These are phyloP conservation scores for Capsicum baccatum DNA, from an alignment of 257 asterid genomes.

Conservation along the genomic window DNA sequence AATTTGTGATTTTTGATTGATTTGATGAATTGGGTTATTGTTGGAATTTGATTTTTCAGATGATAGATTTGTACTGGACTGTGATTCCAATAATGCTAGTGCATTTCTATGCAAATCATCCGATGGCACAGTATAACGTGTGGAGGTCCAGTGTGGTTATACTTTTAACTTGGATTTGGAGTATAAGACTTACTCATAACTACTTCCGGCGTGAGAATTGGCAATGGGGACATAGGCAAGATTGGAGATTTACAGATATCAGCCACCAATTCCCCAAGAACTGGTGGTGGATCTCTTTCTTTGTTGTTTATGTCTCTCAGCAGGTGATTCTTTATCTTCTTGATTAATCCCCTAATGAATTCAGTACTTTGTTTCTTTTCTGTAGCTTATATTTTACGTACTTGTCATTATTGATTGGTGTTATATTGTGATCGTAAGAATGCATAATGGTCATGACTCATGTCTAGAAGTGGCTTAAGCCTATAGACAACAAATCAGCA, in stretches of 20 bases:
- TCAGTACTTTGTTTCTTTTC: not conserved
- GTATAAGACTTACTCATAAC: constrained; percentile 78
- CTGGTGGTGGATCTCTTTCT: constrained; percentile 98
- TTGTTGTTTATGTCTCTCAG: constrained; percentile 75
- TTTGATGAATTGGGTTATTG: not conserved
- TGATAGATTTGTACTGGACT: constrained; percentile 96
- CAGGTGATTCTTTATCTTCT: constrained; percentile 55
- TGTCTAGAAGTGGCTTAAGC: not conserved
- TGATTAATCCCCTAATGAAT: not conserved
- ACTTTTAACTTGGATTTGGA: constrained; percentile 78
- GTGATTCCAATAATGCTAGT: constrained; percentile 76
- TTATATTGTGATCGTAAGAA: not conserved
- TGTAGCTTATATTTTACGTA: not conserved
- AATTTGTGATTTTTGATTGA: not conserved
- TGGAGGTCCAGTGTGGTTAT: constrained; percentile 75
- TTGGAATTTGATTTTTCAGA: constrained; percentile 48
- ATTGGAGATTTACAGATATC: constrained; percentile 89
- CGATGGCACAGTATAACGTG: constrained; percentile 48
- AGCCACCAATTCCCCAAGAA: constrained; percentile 58
- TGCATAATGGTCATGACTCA: not conserved
- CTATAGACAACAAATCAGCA: constrained; percentile 1
- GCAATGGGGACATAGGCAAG: constrained; percentile 96
- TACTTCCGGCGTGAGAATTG: constrained; percentile 95
- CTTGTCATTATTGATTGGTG: not conserved
- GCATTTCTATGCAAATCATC: constrained; percentile 73